Evolutionary conservation across 2,329 filamentous ascomycete species (phyloP), one percentile per base, ranked within the genome.

Genomic region (Talaromyces atroroseus): DNA sequence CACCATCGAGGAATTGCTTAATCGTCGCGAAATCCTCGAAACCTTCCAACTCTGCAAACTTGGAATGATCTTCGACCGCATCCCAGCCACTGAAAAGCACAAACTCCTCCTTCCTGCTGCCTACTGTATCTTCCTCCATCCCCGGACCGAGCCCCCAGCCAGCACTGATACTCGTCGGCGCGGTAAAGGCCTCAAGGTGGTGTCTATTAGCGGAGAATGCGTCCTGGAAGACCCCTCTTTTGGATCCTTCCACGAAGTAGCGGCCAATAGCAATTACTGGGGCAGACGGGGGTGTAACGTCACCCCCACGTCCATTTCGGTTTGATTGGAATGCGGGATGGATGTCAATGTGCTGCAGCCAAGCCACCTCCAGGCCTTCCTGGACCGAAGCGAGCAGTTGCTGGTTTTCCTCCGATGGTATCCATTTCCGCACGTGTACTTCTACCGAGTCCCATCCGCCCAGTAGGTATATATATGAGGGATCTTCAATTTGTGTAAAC

Each of bases 361-460:
- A 76, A 10, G 71, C 67, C 5, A 78, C 70, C 16, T 64, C 69
- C 5, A 78, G n/a, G 16, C 68, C 62, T 5, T 68, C 69, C 46
- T 69, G 64, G 3, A 80, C 58, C 18, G 62, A 59, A 10, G 63
- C 60, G 2, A 80, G 61, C 2, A 77, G 14, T 1, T 63, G 63
- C 59, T 76, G 72, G 56, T 80, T 80, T 1, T 67, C 68, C 12
- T 63, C 45, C 0, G 74, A 72, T 0, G 73, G 70, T 4, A 80
- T 71, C 66, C 77, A 80, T 1, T 70, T 64, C 1, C 71, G 63
- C 55, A 70, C 63, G 52, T 80, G 78, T 52, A 72, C 68, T 1
- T 64, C 65, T 2, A 76, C 62, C 2, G 73, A 77, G 1, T 71
- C 65, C 78, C 77, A 80, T 58, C 70, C 71, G 8, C 76, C 77